These are phyloP conservation scores for Trichoderma sp. DNA, from an alignment of 2,329 filamentous ascomycete species.

Conservation along the genomic window DNA sequence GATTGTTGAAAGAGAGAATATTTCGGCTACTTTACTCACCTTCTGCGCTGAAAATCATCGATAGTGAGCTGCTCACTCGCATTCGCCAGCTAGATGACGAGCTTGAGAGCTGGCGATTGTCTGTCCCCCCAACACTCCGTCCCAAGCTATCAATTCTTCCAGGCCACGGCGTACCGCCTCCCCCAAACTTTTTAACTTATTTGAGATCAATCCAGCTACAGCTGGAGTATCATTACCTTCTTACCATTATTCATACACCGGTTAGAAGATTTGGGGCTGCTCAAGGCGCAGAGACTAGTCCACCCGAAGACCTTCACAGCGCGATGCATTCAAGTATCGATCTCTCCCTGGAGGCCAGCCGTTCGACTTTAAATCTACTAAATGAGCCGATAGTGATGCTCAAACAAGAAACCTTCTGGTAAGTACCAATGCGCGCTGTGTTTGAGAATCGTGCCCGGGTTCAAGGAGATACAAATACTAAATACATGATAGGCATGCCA, in stretches of 20 bases:
- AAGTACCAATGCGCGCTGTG: not conserved
- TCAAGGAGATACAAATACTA: not conserved
- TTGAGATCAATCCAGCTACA: not conserved
- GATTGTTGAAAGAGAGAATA: not conserved
- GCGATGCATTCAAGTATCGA: constrained; percentile 11
- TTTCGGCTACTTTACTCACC: not conserved
- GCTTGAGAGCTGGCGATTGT: not conserved
- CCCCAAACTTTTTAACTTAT: not conserved
- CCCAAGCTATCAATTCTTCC: not conserved
- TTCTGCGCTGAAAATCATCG: not conserved
- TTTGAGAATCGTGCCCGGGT: not conserved
- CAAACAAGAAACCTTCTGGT: not conserved
- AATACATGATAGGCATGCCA: not conserved
- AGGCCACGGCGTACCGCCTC: not conserved
- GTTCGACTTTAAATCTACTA: not conserved
- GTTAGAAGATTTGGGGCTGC: not conserved
- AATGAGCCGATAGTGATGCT: not conserved
- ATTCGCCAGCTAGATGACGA: constrained; percentile 7
- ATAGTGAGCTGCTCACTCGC: not conserved
- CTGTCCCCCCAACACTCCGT: not conserved
- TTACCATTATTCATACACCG: not conserved
- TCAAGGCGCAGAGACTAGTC: not conserved
- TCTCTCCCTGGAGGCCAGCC: not conserved
- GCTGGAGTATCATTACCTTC: not conserved
- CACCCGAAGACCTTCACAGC: not conserved